These are phyloP conservation scores for Mikania micrantha DNA, from an alignment of 129 eudicot genomes.

Conservation along the genomic window DNA sequence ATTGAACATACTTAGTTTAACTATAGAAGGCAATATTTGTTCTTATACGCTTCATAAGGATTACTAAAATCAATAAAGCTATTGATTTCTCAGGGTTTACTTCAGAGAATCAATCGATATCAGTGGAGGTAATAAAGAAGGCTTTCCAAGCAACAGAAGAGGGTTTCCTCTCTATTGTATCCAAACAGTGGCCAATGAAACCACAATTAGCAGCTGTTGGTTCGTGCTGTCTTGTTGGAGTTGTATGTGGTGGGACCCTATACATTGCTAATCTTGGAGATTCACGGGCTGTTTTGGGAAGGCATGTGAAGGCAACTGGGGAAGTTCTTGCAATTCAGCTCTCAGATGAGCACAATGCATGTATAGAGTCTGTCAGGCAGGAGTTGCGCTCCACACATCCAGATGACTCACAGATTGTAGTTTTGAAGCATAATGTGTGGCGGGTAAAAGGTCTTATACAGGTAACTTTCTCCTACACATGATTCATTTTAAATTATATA, in stretches of 20 bases:
- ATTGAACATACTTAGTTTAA: too few species aligned
- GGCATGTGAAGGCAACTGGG: conserved; percentile 73
- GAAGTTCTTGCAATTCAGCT: conserved; percentile 84
- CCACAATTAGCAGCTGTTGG: conserved; percentile 87
- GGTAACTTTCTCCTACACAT: too few species aligned
- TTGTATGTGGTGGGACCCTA: conserved; percentile 64
- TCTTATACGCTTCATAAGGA: too few species aligned
- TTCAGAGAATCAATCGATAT: conserved; percentile 50
- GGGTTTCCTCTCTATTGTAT: conserved; percentile 56
- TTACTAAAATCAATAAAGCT: too few species aligned
- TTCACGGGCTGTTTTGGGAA: conserved; percentile 96
- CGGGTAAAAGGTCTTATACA: conserved; percentile 93
- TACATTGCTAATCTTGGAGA: conserved; percentile 90
- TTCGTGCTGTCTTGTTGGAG: conserved; percentile 87
- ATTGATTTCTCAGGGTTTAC: conserved; percentile 63
- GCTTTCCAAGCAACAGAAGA: conserved; percentile 77
- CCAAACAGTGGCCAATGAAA: conserved; percentile 55
- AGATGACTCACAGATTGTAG: conserved; percentile 82
- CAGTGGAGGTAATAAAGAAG: conserved; percentile 54
- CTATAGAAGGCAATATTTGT: too few species aligned
- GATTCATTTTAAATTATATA: too few species aligned
- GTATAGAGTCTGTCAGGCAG: conserved; percentile 77
- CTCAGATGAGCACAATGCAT: conserved; percentile 82
- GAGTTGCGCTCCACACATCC: conserved; percentile 79
- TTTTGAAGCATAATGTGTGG: conserved; percentile 91